Base-by-base conservation (phyloP, 495 filamentous ascomycete genomes). In the Aspergillus haitiensis region DNA sequence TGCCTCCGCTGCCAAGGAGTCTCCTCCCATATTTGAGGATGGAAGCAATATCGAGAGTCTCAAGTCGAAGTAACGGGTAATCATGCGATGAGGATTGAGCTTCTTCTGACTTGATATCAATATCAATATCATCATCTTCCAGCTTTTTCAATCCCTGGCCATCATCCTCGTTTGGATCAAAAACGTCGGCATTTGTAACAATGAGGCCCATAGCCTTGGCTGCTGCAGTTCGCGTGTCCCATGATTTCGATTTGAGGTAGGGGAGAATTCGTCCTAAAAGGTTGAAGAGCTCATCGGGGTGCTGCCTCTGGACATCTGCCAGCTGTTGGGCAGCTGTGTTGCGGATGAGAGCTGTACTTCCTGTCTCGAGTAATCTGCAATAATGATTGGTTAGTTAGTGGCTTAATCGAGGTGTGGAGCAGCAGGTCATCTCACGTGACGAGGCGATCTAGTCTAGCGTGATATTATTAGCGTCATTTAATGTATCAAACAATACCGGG, bases 251-350 rank as follows among this genome's bases (percentile, higher is more conserved):
- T 56, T 88, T 83, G 13, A 98, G 82, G 72, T 95, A 97, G 2
- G 95, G 92, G 15, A 98, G 84, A 44, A 98, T 93, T 48, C 93
- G 83, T n/a, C 91, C 91, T n/a, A 98, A 81, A 7, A 98, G 81
- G 65, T 98, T 97, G 74, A 97, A 98, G 4, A 98, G 80, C 68
- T 98, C 94, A 72, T 98, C 93, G 0, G 95, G 94, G 68, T 98
- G 95, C 63, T 93, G 87, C 69, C 96, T 98, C 73, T 98, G 95
- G 60, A 97, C 92, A 78, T 98, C 94, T 37, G 90, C 93, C 39
- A 98, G 84, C 77, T 98, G 94, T 68, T 94, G 89, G 37, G 96
- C 95, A 57, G 94, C 94, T 58, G 94, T 98, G 62, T 96, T 94
- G 56, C 95, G 88, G 58, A 98, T 97, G 55, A 98, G 77, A 67